phyloP scores from a whole-genome alignment of 768 basidiomycete genomes.

The Harrya chromipes region DNA sequence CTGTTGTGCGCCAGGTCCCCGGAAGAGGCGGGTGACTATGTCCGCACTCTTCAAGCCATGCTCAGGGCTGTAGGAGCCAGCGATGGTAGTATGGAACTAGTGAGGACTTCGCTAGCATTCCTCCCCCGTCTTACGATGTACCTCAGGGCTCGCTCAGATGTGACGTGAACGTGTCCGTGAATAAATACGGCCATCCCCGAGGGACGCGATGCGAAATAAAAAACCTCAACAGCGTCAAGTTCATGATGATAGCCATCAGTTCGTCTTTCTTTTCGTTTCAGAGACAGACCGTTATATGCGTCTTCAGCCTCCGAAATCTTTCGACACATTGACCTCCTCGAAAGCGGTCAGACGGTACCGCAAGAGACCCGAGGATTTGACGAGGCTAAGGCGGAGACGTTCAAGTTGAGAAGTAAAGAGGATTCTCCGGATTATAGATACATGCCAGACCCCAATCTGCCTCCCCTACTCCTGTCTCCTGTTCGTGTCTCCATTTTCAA shows the following conservation, averaged over 20 bases:
- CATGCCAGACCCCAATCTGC: slow-evolving; percentile 96
- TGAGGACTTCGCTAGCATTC: slow-evolving; percentile 29
- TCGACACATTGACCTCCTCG: slow-evolving; percentile 67
- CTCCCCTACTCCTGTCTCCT: slow-evolving; percentile 58
- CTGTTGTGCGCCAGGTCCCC: slow-evolving; percentile 48
- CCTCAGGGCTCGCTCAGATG: slow-evolving; percentile 87
- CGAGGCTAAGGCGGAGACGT: slow-evolving; percentile 78
- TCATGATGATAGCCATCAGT: slow-evolving; percentile 86
- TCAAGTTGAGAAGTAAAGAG: slow-evolving; percentile 82
- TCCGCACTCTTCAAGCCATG: slow-evolving; percentile 75
- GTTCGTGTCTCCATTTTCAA: slow-evolving; percentile 29
- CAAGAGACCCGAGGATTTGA: slow-evolving; percentile 95
- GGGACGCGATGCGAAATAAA: slow-evolving; percentile 95
- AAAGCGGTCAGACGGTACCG: slow-evolving; percentile 40
- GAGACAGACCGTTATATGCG: background rate
- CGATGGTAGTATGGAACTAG: slow-evolving; percentile 97
- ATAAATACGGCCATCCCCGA: slow-evolving; percentile 54
- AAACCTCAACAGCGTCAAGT: slow-evolving; percentile 89
- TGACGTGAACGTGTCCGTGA: slow-evolving; percentile 94
- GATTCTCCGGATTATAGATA: slow-evolving; percentile 95
- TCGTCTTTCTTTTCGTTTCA: slow-evolving; percentile 19
- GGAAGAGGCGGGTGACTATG: slow-evolving; percentile 88
- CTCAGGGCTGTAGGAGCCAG: slow-evolving; percentile 83
- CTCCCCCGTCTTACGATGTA: background rate
- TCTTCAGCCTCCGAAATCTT: slow-evolving; percentile 75